phyloP scores from a whole-genome alignment of 2,329 filamentous ascomycete genomes.

The Clonostachys solani region DNA sequence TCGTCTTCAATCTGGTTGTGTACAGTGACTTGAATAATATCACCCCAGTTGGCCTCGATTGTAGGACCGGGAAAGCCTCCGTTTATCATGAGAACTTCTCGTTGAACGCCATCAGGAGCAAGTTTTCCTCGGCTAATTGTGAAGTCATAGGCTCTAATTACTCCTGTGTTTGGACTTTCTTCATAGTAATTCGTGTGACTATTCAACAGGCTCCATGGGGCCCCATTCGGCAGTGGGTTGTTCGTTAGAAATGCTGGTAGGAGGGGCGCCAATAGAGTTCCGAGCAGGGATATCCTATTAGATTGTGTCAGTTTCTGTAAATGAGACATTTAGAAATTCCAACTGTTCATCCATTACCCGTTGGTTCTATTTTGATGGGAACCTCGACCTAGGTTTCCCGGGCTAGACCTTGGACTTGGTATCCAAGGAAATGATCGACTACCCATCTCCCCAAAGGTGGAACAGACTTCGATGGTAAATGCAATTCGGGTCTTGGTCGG shows the following conservation, averaged over 20 bases:
- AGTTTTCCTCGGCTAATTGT: conserved; percentile 43
- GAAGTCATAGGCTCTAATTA: conserved; percentile 51
- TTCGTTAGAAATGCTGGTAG: conserved; percentile 39
- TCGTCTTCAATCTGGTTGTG: conserved; percentile 61
- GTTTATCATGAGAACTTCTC: conserved; percentile 56
- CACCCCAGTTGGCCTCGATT: conserved; percentile 61
- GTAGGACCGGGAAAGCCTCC: conserved; percentile 63
- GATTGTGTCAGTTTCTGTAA: neutral
- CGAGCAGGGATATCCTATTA: conserved; percentile 29
- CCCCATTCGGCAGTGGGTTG: conserved; percentile 43
- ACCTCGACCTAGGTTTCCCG: too few species aligned
- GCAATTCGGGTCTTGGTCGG: too few species aligned
- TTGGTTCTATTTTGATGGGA: conserved; percentile 26
- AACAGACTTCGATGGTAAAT: too few species aligned
- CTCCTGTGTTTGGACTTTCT: conserved; percentile 44
- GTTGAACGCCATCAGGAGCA: conserved; percentile 51
- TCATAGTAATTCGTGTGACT: conserved; percentile 45
- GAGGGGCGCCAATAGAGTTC: conserved; percentile 28
- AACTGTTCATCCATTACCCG: conserved; percentile 17
- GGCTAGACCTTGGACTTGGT: too few species aligned
- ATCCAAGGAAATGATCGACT: too few species aligned
- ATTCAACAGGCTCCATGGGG: conserved; percentile 45
- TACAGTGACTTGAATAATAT: conserved; percentile 60
- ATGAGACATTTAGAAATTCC: neutral
- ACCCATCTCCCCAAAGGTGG: too few species aligned